Base-by-base conservation (phyloP, 768 basidiomycete species). In the Brasilioporus rufonigricans region DNA sequence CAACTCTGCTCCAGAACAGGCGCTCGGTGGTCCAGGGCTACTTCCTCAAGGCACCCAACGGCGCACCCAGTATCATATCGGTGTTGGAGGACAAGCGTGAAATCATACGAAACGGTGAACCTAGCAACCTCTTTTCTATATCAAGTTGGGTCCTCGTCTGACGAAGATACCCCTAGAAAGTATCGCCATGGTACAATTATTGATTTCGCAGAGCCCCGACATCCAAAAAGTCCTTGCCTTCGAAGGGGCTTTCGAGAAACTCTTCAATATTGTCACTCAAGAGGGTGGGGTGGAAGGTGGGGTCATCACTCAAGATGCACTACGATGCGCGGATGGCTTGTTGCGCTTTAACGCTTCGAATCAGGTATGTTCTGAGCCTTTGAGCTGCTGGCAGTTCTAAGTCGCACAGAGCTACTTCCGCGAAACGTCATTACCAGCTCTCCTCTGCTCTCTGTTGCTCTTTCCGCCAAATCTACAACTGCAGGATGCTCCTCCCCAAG, bases 221-320 rank as follows among this genome's bases (percentile, higher is more conserved):
- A 91, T 99, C 33, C 96, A 98, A 66, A 98, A 98, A 72, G 85
- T 98, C 29, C 83, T 98, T 43, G 93, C 95, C 0, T 99, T 99
- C 63, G 93, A 94, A 62, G 94, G 97, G 19, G 91, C 91, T 2
- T 98, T 99, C 64, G 97, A 99, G 75, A 92, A 89, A 67, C 80
- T 99, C 29, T 93, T 98, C 74, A 86, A 86, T 52, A 93, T 91
- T 45, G 82, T 98, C 57, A 80, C 82, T 10, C 80, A 83, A 57
- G 96, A 98, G 70, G 92, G 93, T 21, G 97, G 97, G 0, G 78
- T 94, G 23, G 95, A 98, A 61, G 94, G 95, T 16, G 93, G 93
- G 11, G 79, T 88, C 51, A 87, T 91, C 40, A 84, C 91, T 0
- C 86, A 90, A 60, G 87, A 93, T 60, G 91, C 91, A n/a, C 74